Conservation (phyloP, 495 filamentous ascomycete genomes). For the Xylaria castorea region DNA sequence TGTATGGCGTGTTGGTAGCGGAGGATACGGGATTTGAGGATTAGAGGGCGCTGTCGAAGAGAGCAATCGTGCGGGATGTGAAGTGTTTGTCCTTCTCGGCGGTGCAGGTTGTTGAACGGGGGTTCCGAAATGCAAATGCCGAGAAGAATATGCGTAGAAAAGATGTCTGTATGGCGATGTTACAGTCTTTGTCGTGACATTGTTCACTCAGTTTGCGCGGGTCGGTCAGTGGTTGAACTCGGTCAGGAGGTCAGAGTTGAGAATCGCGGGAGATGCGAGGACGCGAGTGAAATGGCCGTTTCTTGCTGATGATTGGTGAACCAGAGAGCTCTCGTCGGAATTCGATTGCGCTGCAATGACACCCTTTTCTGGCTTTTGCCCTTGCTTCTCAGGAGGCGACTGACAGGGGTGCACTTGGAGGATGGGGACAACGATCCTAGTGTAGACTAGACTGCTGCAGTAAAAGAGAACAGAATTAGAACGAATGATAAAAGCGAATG, state of each 20-base stretch:
- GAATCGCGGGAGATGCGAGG: conserved; percentile 4
- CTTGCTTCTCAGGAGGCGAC: conserved; percentile 30
- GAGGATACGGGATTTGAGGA: background rate
- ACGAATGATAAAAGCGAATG: background rate
- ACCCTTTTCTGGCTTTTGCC: conserved; percentile 28
- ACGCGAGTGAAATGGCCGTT: conserved; percentile 7
- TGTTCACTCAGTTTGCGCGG: conserved; percentile 23
- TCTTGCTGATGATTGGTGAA: conserved; percentile 19
- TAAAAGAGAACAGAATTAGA: background rate
- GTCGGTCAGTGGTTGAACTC: background rate
- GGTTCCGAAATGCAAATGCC: conserved; percentile 27
- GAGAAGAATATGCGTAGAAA: conserved; percentile 27
- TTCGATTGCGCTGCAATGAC: conserved; percentile 33
- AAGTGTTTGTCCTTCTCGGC: conserved; percentile 1
- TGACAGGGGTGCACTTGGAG: conserved; percentile 24
- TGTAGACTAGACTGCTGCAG: conserved; percentile 14
- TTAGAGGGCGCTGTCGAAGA: conserved; percentile 7
- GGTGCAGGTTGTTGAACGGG: conserved; percentile 31
- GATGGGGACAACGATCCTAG: conserved; percentile 24
- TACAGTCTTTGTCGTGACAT: conserved; percentile 40
- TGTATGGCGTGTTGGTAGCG: background rate
- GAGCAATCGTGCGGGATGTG: background rate
- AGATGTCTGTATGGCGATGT: conserved; percentile 35
- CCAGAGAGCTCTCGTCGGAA: conserved; percentile 12
- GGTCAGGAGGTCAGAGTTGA: conserved; percentile 10